Percentiles rank a stretch among this genome's conserved stretches.
phyloP scores from a whole-genome alignment of 306 rosid genomes.

The Prunus davidiana region DNA sequence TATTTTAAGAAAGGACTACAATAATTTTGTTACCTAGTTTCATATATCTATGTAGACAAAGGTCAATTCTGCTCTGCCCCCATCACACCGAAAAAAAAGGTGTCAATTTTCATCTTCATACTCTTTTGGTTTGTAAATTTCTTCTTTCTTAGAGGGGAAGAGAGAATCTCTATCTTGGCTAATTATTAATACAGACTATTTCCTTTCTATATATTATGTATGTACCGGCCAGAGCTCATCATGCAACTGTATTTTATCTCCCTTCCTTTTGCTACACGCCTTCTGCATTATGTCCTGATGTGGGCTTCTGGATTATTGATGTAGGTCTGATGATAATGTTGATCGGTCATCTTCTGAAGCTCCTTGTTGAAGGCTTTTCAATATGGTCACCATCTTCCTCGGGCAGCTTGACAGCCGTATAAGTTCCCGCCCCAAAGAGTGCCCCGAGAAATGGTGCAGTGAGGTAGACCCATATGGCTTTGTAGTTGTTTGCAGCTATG shows the following conservation, averaged over 20 bases:
- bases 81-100: neutral
- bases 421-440: slow-evolving; percentile 71
- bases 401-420: slow-evolving; percentile 65
- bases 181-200: slow-evolving; percentile 5
- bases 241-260: neutral
- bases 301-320: slow-evolving; percentile 1
- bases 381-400: slow-evolving; percentile 42
- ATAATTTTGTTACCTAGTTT: neutral
- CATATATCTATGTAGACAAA: neutral
- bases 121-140: neutral
- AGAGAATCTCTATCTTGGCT: neutral
- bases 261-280: neutral
- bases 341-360: slow-evolving; percentile 57
- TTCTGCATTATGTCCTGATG: slow-evolving; percentile 14
- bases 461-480: slow-evolving; percentile 80
- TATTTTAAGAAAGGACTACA: neutral
- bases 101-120: neutral
- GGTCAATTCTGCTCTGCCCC: neutral
- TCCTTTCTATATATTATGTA: neutral
- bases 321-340: slow-evolving; percentile 5
- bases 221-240: slow-evolving; percentile 4
- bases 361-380: slow-evolving; percentile 38
- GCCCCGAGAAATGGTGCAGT: slow-evolving; percentile 84
- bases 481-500: slow-evolving; percentile 69
- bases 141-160: neutral